Conservation (phyloP, 345 rosid genomes). For the Anastatica hierochuntica region DNA sequence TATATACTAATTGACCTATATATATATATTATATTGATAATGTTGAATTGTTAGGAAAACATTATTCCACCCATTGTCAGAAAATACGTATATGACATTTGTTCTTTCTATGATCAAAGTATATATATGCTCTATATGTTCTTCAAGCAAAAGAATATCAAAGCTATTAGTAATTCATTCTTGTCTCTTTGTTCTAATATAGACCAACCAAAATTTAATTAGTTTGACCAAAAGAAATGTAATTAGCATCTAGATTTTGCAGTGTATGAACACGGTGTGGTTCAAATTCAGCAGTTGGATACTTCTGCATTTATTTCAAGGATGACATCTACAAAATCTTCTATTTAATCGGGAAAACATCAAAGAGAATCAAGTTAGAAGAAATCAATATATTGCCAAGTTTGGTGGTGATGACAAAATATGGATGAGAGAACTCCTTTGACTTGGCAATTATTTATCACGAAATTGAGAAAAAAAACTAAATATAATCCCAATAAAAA, state of each 20-base stretch:
- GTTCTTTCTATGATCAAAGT: too few relatives aligned
- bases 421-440: slow-evolving; percentile 9
- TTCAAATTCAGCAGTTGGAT: not conserved
- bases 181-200: too few relatives aligned
- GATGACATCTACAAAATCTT: slow-evolving; percentile 19
- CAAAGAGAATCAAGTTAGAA: slow-evolving; percentile 16
- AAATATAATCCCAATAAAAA: not conserved
- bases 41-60: too few relatives aligned
- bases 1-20: too few relatives aligned
- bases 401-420: slow-evolving; percentile 23
- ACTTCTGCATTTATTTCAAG: slow-evolving; percentile 8
- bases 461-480: not conserved
- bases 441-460: slow-evolving; percentile 3
- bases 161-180: too few relatives aligned
- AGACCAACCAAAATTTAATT: not conserved
- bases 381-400: slow-evolving; percentile 7
- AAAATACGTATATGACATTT: too few relatives aligned
- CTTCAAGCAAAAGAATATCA: too few relatives aligned
- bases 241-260: too few relatives aligned
- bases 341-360: slow-evolving; percentile 12
- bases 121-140: too few relatives aligned
- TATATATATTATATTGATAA: too few relatives aligned
- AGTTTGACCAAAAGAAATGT: too few relatives aligned
- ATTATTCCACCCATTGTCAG: too few relatives aligned
- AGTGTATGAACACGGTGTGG: slow-evolving; percentile 17